Conservation (phyloP, 208 protist species). For the Wallacemonas collosoma region DNA sequence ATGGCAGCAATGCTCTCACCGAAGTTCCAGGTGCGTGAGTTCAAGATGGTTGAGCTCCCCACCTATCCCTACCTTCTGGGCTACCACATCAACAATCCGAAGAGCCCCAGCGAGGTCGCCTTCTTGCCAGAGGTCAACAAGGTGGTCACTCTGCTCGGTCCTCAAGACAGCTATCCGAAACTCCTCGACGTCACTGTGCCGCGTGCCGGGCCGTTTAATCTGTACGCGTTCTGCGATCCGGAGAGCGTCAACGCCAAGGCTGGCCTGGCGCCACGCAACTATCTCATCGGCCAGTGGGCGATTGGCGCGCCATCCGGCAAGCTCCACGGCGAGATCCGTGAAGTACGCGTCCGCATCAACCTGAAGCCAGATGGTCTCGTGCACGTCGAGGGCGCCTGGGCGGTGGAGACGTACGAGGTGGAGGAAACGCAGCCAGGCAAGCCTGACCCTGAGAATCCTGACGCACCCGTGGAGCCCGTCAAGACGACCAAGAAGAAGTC, state of each 20-base stretch:
- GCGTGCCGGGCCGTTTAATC: slow-evolving; percentile 57
- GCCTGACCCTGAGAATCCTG: slow-evolving; percentile 28
- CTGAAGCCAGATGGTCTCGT: slow-evolving; percentile 63
- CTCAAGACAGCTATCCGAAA: slow-evolving; percentile 70
- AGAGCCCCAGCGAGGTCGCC: slow-evolving; percentile 52
- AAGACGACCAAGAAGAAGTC: slow-evolving; percentile 58
- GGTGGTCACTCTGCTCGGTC: slow-evolving; percentile 64
- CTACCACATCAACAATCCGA: slow-evolving; percentile 69
- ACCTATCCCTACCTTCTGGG: slow-evolving; percentile 82
- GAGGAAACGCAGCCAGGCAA: slow-evolving; percentile 40
- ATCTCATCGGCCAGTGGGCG: slow-evolving; percentile 77
- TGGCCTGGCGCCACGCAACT: slow-evolving; percentile 39
- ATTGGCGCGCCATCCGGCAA: slow-evolving; percentile 39
- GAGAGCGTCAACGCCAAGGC: slow-evolving; percentile 45
- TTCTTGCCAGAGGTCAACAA: slow-evolving; percentile 91
- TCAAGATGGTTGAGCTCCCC: slow-evolving; percentile 77
- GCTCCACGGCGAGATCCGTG: slow-evolving; percentile 41
- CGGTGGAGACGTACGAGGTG: slow-evolving; percentile 81
- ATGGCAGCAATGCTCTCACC: slow-evolving; percentile 90
- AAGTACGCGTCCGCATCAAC: slow-evolving; percentile 72
- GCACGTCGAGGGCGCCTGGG: slow-evolving; percentile 60
- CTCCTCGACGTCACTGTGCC: slow-evolving; percentile 84
- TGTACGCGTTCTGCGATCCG: slow-evolving; percentile 86
- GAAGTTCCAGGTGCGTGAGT: slow-evolving; percentile 90
- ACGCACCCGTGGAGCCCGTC: slow-evolving; percentile 29